These are phyloP conservation scores for Beta macrorhiza DNA, from an alignment of 179 eudicot genomes.

Conservation along the genomic window DNA sequence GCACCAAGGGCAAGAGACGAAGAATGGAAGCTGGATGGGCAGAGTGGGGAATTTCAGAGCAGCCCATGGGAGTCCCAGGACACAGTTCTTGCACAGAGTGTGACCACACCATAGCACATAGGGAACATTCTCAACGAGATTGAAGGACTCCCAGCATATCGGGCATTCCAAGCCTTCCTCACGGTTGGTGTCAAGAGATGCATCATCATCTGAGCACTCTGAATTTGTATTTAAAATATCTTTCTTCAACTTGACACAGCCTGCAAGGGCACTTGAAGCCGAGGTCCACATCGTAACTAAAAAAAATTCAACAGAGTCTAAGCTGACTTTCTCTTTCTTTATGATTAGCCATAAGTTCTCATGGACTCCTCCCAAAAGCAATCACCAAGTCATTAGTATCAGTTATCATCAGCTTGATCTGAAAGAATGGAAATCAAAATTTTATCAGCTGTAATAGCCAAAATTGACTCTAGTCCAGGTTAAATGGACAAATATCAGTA, in stretches of 20 bases:
- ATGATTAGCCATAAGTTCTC: constrained; percentile 7
- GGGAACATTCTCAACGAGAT: constrained; percentile 64
- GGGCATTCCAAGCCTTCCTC: constrained; percentile 64
- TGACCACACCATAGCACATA: constrained; percentile 67
- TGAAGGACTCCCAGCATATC: constrained; percentile 65
- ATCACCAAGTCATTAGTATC: constrained; percentile 11
- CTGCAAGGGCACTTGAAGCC: constrained; percentile 32
- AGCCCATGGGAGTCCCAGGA: constrained; percentile 56
- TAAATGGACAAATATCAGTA: too few species aligned
- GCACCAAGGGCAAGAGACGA: constrained; percentile 67
- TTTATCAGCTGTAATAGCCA: constrained; percentile 1
- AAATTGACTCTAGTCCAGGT: neutral
- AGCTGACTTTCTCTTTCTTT: constrained; percentile 13
- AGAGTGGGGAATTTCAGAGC: constrained; percentile 45
- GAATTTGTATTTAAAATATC: constrained; percentile 24
- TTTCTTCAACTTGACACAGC: constrained; percentile 29
- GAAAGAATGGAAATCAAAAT: constrained; percentile 15
- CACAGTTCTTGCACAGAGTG: constrained; percentile 59
- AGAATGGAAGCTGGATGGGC: constrained; percentile 59
- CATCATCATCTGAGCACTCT: constrained; percentile 60
- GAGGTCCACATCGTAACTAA: constrained; percentile 32
- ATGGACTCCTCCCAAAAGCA: constrained; percentile 9
- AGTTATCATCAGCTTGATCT: constrained; percentile 16
- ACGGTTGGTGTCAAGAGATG: constrained; percentile 36
- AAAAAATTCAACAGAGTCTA: neutral